These are phyloP conservation scores for Fraxinus greggii DNA, from an alignment of 305 asterid species.

Conservation along the genomic window DNA sequence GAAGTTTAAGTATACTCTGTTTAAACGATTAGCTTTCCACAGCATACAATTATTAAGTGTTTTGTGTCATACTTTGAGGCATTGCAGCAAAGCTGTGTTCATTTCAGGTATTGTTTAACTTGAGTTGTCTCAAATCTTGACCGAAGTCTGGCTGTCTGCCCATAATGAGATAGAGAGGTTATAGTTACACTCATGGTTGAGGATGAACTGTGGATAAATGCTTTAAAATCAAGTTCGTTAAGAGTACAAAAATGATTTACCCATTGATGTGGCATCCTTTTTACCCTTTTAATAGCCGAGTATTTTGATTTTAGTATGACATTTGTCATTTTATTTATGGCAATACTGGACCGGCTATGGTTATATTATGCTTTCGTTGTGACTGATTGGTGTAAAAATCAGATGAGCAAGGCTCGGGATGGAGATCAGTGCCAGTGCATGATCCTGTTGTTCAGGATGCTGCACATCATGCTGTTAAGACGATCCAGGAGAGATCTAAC, in stretches of 20 bases:
- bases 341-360: neutral
- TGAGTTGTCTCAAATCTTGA: neutral
- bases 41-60: neutral
- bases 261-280: neutral
- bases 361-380: neutral
- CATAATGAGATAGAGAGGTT: neutral
- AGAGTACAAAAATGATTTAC: neutral
- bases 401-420: conserved; percentile 53
- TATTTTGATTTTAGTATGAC: neutral
- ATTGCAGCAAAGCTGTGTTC: neutral
- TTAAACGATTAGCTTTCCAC: neutral
- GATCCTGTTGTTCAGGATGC: conserved; percentile 86
- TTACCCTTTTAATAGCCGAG: neutral
- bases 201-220: neutral
- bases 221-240: neutral
- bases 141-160: neutral
- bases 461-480: conserved; percentile 69
- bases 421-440: conserved; percentile 68
- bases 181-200: neutral
- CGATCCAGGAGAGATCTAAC: conserved; percentile 81
- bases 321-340: neutral
- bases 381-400: conserved; percentile 17
- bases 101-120: neutral
- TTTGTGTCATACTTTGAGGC: neutral
- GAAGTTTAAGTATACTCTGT: neutral